Evolutionary conservation across 2,329 filamentous ascomycete species (phyloP).

Genomic region (Ilyonectria sp.): DNA sequence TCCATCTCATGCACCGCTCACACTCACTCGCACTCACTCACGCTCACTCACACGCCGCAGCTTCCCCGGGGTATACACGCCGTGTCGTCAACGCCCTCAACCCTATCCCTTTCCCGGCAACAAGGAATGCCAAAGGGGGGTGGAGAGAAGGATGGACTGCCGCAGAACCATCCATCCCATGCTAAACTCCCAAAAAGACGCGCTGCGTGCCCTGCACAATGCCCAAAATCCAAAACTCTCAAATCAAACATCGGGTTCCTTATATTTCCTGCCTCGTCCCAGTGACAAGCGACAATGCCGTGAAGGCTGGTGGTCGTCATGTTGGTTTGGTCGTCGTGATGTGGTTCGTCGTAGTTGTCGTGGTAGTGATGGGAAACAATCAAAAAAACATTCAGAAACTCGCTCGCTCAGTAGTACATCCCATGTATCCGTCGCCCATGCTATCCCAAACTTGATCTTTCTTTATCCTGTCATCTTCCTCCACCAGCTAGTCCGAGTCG

Average conservation of each 20-base stretch:
- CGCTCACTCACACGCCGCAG: conserved; percentile 6
- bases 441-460: conserved; percentile 12
- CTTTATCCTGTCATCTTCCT: conserved; percentile 65
- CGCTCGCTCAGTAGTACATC: conserved; percentile 45
- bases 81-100: conserved; percentile 7
- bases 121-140: background rate
- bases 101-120: conserved; percentile 2
- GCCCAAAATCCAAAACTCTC: conserved; percentile 16
- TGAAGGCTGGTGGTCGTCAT: conserved; percentile 8
- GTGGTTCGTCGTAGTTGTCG: conserved; percentile 24
- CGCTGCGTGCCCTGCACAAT: conserved; percentile 26
- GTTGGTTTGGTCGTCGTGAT: conserved; percentile 26
- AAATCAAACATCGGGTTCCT: conserved; percentile 23
- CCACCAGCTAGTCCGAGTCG: conserved; percentile 71
- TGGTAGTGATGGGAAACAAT: conserved; percentile 31
- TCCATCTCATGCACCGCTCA: conserved; percentile 2
- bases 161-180: conserved; percentile 19
- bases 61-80: conserved; percentile 23
- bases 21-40: conserved; percentile 4
- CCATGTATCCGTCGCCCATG: conserved; percentile 41
- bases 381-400: conserved; percentile 39
- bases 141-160: conserved; percentile 8
- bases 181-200: conserved; percentile 25
- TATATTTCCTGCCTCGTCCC: conserved; percentile 19
- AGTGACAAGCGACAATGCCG: conserved; percentile 15